Conservation (phyloP, 83 land plant species). For the Diphasiastrum complanatum region DNA sequence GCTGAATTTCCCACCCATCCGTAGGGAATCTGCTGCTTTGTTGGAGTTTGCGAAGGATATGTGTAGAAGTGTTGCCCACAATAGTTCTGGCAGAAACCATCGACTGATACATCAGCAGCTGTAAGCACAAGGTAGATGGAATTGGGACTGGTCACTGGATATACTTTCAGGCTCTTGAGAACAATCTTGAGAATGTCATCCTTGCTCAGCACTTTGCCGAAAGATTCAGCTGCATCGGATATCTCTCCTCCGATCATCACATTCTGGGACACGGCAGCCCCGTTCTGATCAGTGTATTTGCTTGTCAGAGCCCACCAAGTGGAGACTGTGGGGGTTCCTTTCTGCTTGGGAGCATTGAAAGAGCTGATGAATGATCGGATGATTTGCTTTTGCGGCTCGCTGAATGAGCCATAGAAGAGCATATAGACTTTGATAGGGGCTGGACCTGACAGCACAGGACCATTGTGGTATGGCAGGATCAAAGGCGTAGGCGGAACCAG, state of each 20-base stretch:
- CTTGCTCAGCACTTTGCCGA: not conserved
- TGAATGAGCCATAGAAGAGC: slow-evolving; percentile 14
- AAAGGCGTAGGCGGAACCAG: slow-evolving; percentile 10
- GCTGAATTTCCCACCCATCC: slow-evolving; percentile 15
- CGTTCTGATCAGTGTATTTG: not conserved
- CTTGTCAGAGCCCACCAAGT: slow-evolving; percentile 14
- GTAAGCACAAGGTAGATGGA: slow-evolving; percentile 12
- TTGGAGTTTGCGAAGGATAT: not conserved
- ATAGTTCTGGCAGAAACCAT: slow-evolving; percentile 6
- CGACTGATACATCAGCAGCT: slow-evolving; percentile 11
- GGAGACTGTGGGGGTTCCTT: slow-evolving; percentile 1
- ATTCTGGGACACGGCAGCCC: not conserved
- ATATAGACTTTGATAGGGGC: slow-evolving; percentile 12
- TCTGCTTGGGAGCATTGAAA: not conserved
- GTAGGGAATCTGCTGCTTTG: not conserved
- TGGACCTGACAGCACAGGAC: slow-evolving; percentile 18
- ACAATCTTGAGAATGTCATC: not conserved
- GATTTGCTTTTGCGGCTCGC: not conserved
- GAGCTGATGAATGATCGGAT: slow-evolving; percentile 4
- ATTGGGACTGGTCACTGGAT: not conserved
- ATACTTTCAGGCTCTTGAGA: not conserved
- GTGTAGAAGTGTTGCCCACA: slow-evolving; percentile 11
- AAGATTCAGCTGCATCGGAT: not conserved
- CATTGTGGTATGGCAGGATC: slow-evolving; percentile 16
- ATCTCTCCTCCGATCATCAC: too few species aligned